Conservation (phyloP, 768 basidiomycete genomes). For the Leccinum barrowsii region DNA sequence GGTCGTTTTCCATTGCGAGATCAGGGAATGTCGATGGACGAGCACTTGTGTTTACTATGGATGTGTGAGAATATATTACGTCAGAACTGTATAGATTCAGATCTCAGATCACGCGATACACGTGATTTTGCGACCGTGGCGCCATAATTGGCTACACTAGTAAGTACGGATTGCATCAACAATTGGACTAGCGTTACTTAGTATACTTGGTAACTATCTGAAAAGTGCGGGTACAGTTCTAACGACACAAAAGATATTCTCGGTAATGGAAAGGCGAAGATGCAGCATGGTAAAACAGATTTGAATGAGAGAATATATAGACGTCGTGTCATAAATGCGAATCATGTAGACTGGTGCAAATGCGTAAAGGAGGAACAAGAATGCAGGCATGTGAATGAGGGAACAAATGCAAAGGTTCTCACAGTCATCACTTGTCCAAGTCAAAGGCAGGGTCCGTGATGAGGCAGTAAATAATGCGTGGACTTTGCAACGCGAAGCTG, state of each 20-base stretch:
- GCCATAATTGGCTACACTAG: not conserved
- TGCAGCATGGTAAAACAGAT: constrained; percentile 7
- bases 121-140: not conserved
- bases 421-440: constrained; percentile 26
- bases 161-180: constrained; percentile 1
- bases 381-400: constrained; percentile 20
- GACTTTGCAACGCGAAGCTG: constrained; percentile 16
- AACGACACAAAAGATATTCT: not conserved
- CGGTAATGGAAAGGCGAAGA: not conserved
- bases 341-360: constrained; percentile 19
- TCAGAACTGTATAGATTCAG: constrained; percentile 32
- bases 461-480: constrained; percentile 14
- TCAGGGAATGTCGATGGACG: constrained; percentile 7
- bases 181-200: not conserved
- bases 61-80: constrained; percentile 27
- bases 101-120: constrained; percentile 2
- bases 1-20: constrained; percentile 84
- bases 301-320: constrained; percentile 14
- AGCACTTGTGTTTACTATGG: not conserved
- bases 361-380: constrained; percentile 20
- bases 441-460: constrained; percentile 31
- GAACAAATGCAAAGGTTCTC: constrained; percentile 13
- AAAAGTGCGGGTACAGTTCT: not conserved
- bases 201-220: not conserved
- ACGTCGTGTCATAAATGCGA: constrained; percentile 16